Evolutionary conservation across 129 eudicot genomes (phyloP), one percentile per base, ranked within the genome.

Genomic region (Rutidosis leptorrhynchoides): DNA sequence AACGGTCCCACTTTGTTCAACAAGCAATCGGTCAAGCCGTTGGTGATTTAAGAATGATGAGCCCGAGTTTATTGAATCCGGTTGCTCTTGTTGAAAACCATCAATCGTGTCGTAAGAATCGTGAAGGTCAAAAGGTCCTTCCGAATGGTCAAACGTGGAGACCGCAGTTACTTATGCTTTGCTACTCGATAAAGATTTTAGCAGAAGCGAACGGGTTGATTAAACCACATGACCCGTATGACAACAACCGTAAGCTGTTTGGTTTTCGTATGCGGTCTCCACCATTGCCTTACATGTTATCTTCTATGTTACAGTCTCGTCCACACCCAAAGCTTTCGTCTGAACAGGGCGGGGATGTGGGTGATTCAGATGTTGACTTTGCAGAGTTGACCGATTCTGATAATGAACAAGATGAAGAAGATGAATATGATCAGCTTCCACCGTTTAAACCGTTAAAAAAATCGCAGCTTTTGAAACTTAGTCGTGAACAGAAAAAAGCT

Each of bases 361-460:
- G 62, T 57, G 98, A 92, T 80, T 94, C 99, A 8, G 97, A 94
- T 67, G 72, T 87, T 54, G 99, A 94, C 71, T 75, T 89, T 74
- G 97, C 78, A 8, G 99, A 89, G 27, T 73, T 82, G 17, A 86
- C 88, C 1, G 99, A 89, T 65, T 79, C 90, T 21, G 99, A 94
- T 42, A 71, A 61, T 3, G 96, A 89, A 37, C 95, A 83, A 32
- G 93, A 80, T 43, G 92, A 78, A 80, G 96, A 86, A 80, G 96
- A 86, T 25, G 99, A 94, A 76, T 94, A 89, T 42, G 99, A 94
- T 60, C 90, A 94, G 85, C 99, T 94, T 16, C 99, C 99, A 1
- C 95, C 99, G 1, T 94, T 94, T 27, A 86, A 89, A 76, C 97
- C 99, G 35, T 83, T 94, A 61, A 84, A 61, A 72, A 86, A 77